These are phyloP conservation scores for Crepidotus variabilis DNA, from an alignment of 768 basidiomycete species.

Conservation along the genomic window DNA sequence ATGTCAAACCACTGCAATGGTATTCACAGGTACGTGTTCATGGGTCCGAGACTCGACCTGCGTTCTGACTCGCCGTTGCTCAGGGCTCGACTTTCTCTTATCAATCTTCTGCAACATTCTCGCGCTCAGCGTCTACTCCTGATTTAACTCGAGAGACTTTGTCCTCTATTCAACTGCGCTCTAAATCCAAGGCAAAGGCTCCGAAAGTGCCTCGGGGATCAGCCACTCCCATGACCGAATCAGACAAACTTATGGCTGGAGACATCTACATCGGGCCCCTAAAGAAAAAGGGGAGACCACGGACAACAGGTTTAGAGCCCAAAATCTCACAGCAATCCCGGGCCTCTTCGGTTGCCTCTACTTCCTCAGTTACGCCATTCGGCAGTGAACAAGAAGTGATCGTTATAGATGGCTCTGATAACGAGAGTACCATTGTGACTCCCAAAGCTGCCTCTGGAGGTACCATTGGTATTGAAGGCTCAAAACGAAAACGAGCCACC, in stretches of 20 bases:
- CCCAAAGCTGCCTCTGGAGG: neutral
- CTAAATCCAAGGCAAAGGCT: constrained; percentile 24
- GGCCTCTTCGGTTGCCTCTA: constrained; percentile 10
- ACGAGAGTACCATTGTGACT: constrained; percentile 12
- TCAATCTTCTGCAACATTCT: constrained; percentile 3
- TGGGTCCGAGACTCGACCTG: neutral
- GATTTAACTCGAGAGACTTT: constrained; percentile 23
- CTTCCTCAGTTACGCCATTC: too few relatives aligned
- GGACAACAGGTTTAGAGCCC: constrained; percentile 10
- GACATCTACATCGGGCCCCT: constrained; percentile 44
- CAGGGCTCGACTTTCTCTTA: neutral
- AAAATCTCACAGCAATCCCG: neutral
- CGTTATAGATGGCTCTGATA: constrained; percentile 23
- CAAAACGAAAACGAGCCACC: neutral
- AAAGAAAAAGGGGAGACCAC: constrained; percentile 41
- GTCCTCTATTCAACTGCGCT: constrained; percentile 24
- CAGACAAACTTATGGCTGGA: constrained; percentile 38
- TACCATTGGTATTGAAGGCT: neutral
- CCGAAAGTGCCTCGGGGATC: constrained; percentile 24
- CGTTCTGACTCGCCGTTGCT: neutral
- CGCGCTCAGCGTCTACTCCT: constrained; percentile 11
- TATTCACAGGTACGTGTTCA: constrained; percentile 14
- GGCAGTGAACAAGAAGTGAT: constrained; percentile 18
- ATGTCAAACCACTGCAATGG: constrained; percentile 2
- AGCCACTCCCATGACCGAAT: constrained; percentile 33